A percentile compares a stretch with the other conserved stretches of the same genome.
phyloP scores from a whole-genome alignment of 139 green algal species.

The Mesotaenium endlicherianum region DNA sequence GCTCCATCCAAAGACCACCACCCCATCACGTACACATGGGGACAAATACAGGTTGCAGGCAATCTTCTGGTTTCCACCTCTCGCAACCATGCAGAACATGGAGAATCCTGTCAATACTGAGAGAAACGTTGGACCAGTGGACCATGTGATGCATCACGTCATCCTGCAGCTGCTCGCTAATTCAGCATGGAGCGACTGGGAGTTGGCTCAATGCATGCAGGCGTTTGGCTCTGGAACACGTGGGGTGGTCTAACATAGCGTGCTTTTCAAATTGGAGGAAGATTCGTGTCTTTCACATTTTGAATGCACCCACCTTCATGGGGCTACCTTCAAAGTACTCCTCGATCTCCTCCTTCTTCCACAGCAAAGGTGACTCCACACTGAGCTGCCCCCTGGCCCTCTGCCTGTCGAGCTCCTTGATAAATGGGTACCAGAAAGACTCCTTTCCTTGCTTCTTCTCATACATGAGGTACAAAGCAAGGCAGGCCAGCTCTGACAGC shows the following conservation, averaged over 20 bases:
- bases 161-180: no score
- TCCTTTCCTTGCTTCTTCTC: slow-evolving; percentile 86
- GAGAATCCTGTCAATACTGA: no score
- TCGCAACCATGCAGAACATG: no score
- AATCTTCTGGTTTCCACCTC: no score
- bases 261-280: slow-evolving; percentile 33
- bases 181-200: no score
- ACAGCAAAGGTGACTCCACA: slow-evolving; percentile 78
- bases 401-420: slow-evolving; percentile 84
- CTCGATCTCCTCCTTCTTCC: slow-evolving; percentile 70
- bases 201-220: no score
- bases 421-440: slow-evolving; percentile 79
- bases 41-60: no score
- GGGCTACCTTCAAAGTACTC: slow-evolving; percentile 73
- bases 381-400: slow-evolving; percentile 67
- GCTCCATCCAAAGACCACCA: neutral
- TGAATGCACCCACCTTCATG: slow-evolving; percentile 64
- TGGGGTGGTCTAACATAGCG: no score
- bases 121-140: no score
- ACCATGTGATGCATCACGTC: no score
- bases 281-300: slow-evolving; percentile 54
- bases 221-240: no score
- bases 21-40: no score
- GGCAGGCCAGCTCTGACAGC: slow-evolving; percentile 82
- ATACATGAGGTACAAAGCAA: slow-evolving; percentile 90